Evolutionary conservation across 2,329 filamentous ascomycete genomes (phyloP).

Genomic region (Diaporthe aspalathi): DNA sequence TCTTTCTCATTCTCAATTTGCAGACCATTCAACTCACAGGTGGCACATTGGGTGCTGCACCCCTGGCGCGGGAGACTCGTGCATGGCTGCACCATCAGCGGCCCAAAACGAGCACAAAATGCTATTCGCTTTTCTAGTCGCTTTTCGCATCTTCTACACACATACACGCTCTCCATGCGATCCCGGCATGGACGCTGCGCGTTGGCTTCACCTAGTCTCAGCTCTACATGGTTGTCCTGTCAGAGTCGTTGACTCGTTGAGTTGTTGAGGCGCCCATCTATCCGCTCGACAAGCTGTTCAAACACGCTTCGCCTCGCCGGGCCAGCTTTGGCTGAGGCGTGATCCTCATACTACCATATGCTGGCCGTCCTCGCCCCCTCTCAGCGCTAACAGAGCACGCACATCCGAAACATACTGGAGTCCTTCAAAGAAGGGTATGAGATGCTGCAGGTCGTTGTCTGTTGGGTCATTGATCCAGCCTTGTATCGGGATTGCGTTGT

Average conservation of each 20-base stretch:
- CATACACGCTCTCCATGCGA: not conserved
- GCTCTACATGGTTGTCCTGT: not conserved
- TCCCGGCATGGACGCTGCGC: not conserved
- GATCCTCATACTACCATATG: constrained; percentile 57
- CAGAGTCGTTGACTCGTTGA: not conserved
- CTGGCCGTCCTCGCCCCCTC: constrained; percentile 84
- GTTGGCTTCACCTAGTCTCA: not conserved
- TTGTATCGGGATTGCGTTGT: constrained; percentile 98
- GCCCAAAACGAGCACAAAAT: constrained; percentile 20
- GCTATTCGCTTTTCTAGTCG: constrained; percentile 32
- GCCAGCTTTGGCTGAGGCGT: constrained; percentile 13
- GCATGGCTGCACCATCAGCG: not conserved
- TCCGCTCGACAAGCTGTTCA: not conserved
- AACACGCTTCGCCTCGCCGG: not conserved
- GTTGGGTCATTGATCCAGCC: constrained; percentile 99
- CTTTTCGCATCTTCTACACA: constrained; percentile 30
- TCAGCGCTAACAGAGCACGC: constrained; percentile 85
- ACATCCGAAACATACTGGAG: constrained; percentile 98
- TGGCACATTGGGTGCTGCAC: not conserved
- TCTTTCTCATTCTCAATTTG: not conserved
- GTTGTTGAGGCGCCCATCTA: constrained; percentile 10
- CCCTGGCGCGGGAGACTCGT: not conserved
- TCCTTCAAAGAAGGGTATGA: constrained; percentile 92
- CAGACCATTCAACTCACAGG: not conserved
- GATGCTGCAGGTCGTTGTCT: constrained; percentile 92